phyloP scores from a whole-genome alignment of 2,329 filamentous ascomycete species.

The Neoascochyta sp. region DNA sequence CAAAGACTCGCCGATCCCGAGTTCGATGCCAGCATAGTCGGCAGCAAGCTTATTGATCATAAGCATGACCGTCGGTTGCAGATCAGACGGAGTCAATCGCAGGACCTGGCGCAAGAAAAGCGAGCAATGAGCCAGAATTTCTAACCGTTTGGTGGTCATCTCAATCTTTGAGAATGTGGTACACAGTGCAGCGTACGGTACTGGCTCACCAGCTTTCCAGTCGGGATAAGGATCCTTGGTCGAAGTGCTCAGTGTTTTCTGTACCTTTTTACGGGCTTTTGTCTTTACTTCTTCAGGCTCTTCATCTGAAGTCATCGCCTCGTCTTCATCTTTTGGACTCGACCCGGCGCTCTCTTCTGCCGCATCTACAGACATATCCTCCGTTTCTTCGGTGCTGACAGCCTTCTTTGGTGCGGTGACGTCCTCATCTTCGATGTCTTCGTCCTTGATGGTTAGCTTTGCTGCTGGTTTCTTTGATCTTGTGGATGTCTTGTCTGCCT shows the following conservation, averaged over 20 bases:
- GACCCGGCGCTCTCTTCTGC: constrained; percentile 19
- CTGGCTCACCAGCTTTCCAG: constrained; percentile 83
- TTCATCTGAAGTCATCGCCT: constrained; percentile 52
- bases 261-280: constrained; percentile 76
- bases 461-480: constrained; percentile 12
- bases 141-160: constrained; percentile 84
- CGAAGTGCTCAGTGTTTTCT: constrained; percentile 64
- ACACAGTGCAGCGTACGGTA: constrained; percentile 92
- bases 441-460: constrained; percentile 11
- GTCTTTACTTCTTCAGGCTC: constrained; percentile 68
- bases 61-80: constrained; percentile 82
- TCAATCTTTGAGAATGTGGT: constrained; percentile 93
- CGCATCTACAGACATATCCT: constrained; percentile 21
- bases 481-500: constrained; percentile 12
- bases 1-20: constrained; percentile 96
- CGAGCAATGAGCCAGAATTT: constrained; percentile 85
- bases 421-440: constrained; percentile 19
- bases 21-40: constrained; percentile 92
- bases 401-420: constrained; percentile 11
- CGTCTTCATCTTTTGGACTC: constrained; percentile 37
- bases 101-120: constrained; percentile 92
- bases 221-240: constrained; percentile 85
- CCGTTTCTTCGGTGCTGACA: constrained; percentile 16
- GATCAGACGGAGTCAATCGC: constrained; percentile 79
- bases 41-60: constrained; percentile 99